Percentiles rank a stretch among this genome's conserved stretches.
These are phyloP conservation scores for Musa beccarii DNA, from an alignment of 176 grass and related monocot genomes.

Conservation along the genomic window DNA sequence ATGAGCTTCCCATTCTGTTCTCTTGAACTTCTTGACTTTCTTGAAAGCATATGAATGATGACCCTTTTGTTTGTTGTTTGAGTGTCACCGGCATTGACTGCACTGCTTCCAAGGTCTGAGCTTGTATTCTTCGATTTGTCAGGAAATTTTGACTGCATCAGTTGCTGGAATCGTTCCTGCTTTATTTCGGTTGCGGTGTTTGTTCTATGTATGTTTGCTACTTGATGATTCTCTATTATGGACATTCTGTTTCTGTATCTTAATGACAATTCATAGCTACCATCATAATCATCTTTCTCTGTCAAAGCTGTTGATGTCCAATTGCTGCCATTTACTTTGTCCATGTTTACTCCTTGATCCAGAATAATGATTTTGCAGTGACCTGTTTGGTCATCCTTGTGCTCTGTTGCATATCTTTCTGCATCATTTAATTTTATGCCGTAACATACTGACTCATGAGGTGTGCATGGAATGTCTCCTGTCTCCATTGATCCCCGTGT, in stretches of 20 bases:
- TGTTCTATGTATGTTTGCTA: not conserved
- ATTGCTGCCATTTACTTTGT: not conserved
- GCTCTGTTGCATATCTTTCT: not conserved
- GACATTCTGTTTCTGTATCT: not conserved
- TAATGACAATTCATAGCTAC: not conserved
- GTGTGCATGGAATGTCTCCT: not conserved
- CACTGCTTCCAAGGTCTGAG: conserved; percentile 8
- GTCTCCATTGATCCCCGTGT: conserved; percentile 7
- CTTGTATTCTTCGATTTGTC: not conserved
- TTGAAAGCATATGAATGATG: conserved; percentile 35
- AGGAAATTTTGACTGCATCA: not conserved
- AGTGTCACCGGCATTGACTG: conserved; percentile 7
- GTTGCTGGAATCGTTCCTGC: not conserved
- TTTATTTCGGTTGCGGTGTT: not conserved
- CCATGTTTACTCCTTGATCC: not conserved
- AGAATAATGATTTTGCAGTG: too few relatives aligned
- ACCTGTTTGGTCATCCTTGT: not conserved
- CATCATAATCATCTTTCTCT: not conserved
- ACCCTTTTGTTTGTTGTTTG: conserved; percentile 46
- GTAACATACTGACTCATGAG: not conserved
- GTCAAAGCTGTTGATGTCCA: not conserved
- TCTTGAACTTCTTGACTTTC: conserved; percentile 17
- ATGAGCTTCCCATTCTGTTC: conserved; percentile 51
- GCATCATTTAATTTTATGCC: not conserved
- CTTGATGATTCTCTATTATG: not conserved